Evolutionary conservation across 2,329 filamentous ascomycete genomes (phyloP), one percentile per base, ranked within the genome.

Genomic region (Drechslerella dactyloides): DNA sequence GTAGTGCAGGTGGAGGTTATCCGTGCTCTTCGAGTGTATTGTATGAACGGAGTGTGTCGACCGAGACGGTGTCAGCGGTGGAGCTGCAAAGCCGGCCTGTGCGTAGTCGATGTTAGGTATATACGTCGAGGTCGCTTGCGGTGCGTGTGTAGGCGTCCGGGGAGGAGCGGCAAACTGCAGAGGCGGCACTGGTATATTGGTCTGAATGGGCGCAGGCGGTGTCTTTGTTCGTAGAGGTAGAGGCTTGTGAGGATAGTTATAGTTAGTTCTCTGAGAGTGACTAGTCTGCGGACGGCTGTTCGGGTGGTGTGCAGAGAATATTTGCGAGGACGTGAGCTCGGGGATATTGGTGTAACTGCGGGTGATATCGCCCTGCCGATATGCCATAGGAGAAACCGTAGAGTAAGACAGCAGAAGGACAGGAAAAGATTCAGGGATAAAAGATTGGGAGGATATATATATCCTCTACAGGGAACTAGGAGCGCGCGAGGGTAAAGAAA

Each of bases 281-380:
- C 5, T 21, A 11, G 15, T 23, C 44, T 48, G 50, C 33, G 13
- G 42, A 11, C 56, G 51, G n/a, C 17, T 42, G 30, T 55, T 46
- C 19, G 40, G 27, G 23, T 56, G 60, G 37, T 50, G 40, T 51
- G 60, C 48, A 42, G 68, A 61, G 24, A 65, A 72, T 65, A 65
- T 64, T 55, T 64, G 68, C 51, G 68, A 72, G 33, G 68, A 72
- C 52, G 68, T 72, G 68, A 72, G 68, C 56, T 72, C 68, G 55
- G 68, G 68, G 55, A 72, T 72, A 64, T 72, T 60, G 51, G 60
- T 72, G 64, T 72, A 72, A 72, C 68, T 72, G 37, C 68, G 68
- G 52, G 68, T 61, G 42, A 52, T 55, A 42, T 72, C 56, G 60
- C 60, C 65, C 68, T 59, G 68, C 65, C 54, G 68, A 72, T 72